Evolutionary conservation across 2,329 filamentous ascomycete genomes (phyloP), one percentile per base, ranked within the genome.

Genomic region (Hypoxylon sp.): DNA sequence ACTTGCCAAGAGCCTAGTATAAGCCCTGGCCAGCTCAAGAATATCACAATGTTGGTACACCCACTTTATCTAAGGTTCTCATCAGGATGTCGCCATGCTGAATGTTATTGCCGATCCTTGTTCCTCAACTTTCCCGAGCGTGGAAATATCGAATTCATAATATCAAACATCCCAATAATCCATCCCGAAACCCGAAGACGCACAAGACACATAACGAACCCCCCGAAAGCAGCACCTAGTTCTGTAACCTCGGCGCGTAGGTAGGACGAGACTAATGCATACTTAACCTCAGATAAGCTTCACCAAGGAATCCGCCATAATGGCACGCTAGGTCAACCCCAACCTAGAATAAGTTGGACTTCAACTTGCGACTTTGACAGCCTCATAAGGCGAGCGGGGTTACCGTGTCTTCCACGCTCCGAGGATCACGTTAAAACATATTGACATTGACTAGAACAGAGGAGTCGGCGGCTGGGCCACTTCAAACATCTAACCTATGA

Each of bases 1-100:
- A 87, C 85, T 81, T 82, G 81, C 83, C 84, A 84, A 81, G 74
- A 75, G 74, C 77, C 78, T 70, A 75, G 82, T 84, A 78, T 84
- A 84, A 84, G 80, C 76, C 77, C 78, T 81, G 26, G 67, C 63
- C 67, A 55, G 59, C 42, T 66, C 51, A 33, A 58, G 57, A 72
- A 67, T 61, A 71, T 68, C 63, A 65, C 37, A 59, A 69, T 66
- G 71, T 57, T 55, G 58, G 58, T 59, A 66, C 54, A 42, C 42
- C 51, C 51, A 50, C 47, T 50, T 31, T 48, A 42, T 61, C 63
- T 61, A 57, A 50, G 46, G 42, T 46, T 53, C 29, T n/a, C 11
- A 17, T 48, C 14, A 47, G 37, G 22, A 59, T 44, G 44, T 26
- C 26, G 37, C 22, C 9, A 33, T 19, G 39, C 9, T 46, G 46